These are phyloP conservation scores for Xerophyta viscosa DNA, from an alignment of 106 monocot species.

Conservation along the genomic window DNA sequence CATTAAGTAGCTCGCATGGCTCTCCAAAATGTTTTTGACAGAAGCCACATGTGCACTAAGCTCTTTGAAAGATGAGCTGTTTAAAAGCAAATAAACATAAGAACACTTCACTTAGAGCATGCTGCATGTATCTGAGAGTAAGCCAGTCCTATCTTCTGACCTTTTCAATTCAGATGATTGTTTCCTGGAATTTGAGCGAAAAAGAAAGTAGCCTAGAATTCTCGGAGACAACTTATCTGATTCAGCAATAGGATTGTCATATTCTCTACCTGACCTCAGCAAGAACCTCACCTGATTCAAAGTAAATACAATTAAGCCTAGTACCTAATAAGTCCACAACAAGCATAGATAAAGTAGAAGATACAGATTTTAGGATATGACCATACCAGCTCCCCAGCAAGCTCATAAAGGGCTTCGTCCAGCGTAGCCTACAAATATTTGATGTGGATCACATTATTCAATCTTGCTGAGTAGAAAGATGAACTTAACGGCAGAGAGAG, in stretches of 20 bases:
- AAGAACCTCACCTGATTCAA: slow-evolving; percentile 75
- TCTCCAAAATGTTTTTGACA: slow-evolving; percentile 94
- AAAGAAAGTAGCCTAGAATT: slow-evolving; percentile 85
- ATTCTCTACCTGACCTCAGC: slow-evolving; percentile 93
- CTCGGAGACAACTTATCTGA: slow-evolving; percentile 78
- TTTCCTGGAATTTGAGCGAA: slow-evolving; percentile 54
- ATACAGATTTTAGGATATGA: not conserved
- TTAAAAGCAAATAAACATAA: slow-evolving; percentile 3
- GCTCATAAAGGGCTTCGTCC: slow-evolving; percentile 94
- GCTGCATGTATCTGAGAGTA: too few relatives aligned
- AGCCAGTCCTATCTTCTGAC: slow-evolving; percentile 13
- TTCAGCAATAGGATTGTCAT: slow-evolving; percentile 67
- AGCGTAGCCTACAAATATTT: slow-evolving; percentile 71
- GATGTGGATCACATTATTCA: not conserved
- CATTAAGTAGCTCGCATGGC: slow-evolving; percentile 94
- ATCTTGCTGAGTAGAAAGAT: too few relatives aligned
- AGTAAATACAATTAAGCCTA: too few relatives aligned
- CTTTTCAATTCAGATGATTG: slow-evolving; percentile 80
- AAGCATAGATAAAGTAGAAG: too few relatives aligned
- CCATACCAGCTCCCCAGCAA: slow-evolving; percentile 98
- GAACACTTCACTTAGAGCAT: not conserved
- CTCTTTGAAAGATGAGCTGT: slow-evolving; percentile 85
- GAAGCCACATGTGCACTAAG: slow-evolving; percentile 85
- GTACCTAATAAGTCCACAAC: too few relatives aligned
- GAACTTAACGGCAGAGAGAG: not conserved